Evolutionary conservation across 495 filamentous ascomycete genomes (phyloP), one percentile per base, ranked within the genome.

Genomic region (Penicillium fimorum): DNA sequence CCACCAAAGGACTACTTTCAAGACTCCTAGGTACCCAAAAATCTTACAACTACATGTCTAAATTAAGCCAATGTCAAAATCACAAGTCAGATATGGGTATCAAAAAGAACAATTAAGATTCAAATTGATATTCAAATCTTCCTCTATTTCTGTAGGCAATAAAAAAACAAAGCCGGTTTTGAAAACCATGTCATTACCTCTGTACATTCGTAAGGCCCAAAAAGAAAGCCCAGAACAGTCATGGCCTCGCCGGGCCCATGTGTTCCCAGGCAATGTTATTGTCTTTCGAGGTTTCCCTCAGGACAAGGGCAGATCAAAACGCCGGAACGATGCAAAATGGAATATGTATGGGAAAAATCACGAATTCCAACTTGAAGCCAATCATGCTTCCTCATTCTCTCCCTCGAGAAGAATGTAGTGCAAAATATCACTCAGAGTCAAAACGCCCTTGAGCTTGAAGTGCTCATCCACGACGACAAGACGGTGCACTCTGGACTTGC

Each of bases 391-490:
- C 56, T 77, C 74, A 65, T 53, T 71, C 67, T 95, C 92, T 38
- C 91, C 92, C 61, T 91, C 87, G 24, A 96, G 81, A 42, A 99
- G 82, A 47, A 96, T 87, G 70, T 97, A 97, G 65, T 95, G 91
- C 55, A 99, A 81, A 59, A 99, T 97, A 72, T 99, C 95, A 59
- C 92, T 96, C 54, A 99, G 78, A 8, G 92, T 96, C 27, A 99
- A 84, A 17, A 99, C 83, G 42, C 94, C 94, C 69, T 88, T 88
- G 37, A 99, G 82, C 46, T 84, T 82, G 72, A 85, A 89, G 50
- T 90, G 80, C 40, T 96, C 90, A 70, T 97, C 91, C 55, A 97
- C 90, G 37, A 99, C 87, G 42, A 97, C 87, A 25, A 99, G 76
- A 60, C 94, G 82, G 72, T 99, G 94, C 24, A 97, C 93, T 32